These are phyloP conservation scores for Hyaloperonospora brassicae DNA, from an alignment of 352 stramenopile species.

Conservation along the genomic window DNA sequence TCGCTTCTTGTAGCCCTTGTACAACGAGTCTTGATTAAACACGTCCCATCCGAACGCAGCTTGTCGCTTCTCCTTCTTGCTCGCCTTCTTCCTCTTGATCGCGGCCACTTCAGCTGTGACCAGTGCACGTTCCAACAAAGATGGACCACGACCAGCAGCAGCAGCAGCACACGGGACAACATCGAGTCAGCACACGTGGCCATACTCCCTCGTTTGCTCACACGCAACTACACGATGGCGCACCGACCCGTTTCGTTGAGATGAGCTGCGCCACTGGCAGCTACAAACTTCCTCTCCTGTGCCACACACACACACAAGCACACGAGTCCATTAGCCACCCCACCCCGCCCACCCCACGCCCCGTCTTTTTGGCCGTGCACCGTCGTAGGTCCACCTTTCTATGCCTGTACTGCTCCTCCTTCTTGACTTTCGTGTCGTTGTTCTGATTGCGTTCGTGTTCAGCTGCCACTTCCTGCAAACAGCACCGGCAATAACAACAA, in stretches of 20 bases:
- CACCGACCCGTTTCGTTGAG: slow-evolving; percentile 53
- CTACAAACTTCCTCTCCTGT: slow-evolving; percentile 48
- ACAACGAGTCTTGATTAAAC: slow-evolving; percentile 81
- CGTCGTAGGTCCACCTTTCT: slow-evolving; percentile 28
- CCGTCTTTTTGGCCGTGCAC: background rate
- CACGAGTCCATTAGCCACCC: too few relatives aligned
- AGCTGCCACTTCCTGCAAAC: slow-evolving; percentile 52
- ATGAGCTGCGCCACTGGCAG: slow-evolving; percentile 40
- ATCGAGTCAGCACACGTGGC: too few relatives aligned
- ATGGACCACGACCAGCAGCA: too few relatives aligned
- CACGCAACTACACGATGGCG: too few relatives aligned
- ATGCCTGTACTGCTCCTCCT: slow-evolving; percentile 46
- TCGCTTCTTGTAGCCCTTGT: slow-evolving; percentile 82
- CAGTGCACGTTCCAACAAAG: too few relatives aligned
- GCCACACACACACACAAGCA: background rate
- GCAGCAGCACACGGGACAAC: too few relatives aligned
- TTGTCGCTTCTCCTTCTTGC: slow-evolving; percentile 74
- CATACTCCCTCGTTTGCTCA: too few relatives aligned
- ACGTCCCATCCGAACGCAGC: slow-evolving; percentile 79
- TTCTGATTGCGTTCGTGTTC: slow-evolving; percentile 66
- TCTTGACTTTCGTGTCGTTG: slow-evolving; percentile 54
- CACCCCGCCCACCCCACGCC: background rate
- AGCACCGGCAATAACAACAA: background rate
- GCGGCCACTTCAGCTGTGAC: slow-evolving; percentile 45
- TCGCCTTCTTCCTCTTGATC: slow-evolving; percentile 50